Percentiles rank a stretch among this genome's conserved stretches.
These are phyloP conservation scores for Porogramme epimiltina DNA, from an alignment of 1,284 basidiomycete genomes.

Conservation along the genomic window DNA sequence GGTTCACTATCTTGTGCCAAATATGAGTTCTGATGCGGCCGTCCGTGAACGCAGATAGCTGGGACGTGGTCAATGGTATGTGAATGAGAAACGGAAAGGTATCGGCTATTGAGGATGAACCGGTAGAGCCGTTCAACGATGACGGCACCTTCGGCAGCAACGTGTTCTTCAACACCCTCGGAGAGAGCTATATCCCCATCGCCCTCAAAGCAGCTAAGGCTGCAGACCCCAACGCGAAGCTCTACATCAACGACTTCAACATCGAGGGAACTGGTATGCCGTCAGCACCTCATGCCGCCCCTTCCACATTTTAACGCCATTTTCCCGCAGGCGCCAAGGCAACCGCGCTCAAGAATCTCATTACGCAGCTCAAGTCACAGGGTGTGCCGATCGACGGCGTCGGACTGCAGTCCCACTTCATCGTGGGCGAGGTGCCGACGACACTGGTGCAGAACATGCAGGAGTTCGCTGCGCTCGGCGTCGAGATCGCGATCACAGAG, in stretches of 20 bases:
- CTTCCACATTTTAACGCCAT: not conserved
- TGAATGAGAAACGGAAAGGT: not conserved
- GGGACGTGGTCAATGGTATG: slow-evolving; percentile 44
- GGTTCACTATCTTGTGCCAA: not conserved
- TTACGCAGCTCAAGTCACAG: slow-evolving; percentile 41
- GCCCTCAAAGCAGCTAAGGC: slow-evolving; percentile 46
- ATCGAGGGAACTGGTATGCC: slow-evolving; percentile 26
- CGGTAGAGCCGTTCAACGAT: slow-evolving; percentile 55
- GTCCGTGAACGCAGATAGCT: slow-evolving; percentile 19
- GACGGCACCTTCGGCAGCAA: slow-evolving; percentile 52
- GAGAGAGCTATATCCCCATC: slow-evolving; percentile 42
- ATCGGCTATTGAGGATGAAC: not conserved
- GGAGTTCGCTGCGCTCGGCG: slow-evolving; percentile 48
- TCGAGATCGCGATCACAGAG: slow-evolving; percentile 59
- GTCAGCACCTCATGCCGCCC: too few relatives aligned
- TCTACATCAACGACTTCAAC: slow-evolving; percentile 59
- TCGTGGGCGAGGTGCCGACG: slow-evolving; percentile 47
- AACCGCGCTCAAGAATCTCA: slow-evolving; percentile 46
- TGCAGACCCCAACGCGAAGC: slow-evolving; percentile 45
- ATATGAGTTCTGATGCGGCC: not conserved
- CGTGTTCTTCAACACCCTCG: slow-evolving; percentile 51
- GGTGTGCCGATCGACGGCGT: slow-evolving; percentile 52
- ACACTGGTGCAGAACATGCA: slow-evolving; percentile 43
- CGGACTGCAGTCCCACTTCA: slow-evolving; percentile 52
- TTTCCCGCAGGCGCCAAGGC: slow-evolving; percentile 39